Evolutionary conservation across 2,329 filamentous ascomycete genomes (phyloP).

Genomic region (Ampelomyces quisqualis): DNA sequence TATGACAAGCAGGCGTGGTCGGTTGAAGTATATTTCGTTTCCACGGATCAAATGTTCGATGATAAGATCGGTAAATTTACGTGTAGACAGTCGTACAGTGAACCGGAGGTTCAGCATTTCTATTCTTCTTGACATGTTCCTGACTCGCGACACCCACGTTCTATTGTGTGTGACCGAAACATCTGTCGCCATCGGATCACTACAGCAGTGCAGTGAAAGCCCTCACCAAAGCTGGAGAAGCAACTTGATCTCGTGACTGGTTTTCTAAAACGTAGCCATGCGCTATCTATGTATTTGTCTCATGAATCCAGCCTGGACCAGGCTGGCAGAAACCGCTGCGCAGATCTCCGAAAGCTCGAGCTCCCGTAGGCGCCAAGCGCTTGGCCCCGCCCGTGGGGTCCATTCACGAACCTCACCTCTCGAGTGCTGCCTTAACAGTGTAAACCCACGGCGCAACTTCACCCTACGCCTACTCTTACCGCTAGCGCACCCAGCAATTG

Average conservation of each 20-base stretch:
- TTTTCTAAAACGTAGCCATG: not conserved
- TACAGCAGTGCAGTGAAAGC: no score
- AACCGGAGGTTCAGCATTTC: no score
- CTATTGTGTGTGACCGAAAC: no score
- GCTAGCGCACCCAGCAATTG: conserved; percentile 13
- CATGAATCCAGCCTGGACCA: conserved; percentile 6
- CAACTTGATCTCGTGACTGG: not conserved
- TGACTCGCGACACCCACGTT: no score
- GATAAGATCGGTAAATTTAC: no score
- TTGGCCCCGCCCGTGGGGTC: conserved; percentile 26
- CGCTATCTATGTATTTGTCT: no score
- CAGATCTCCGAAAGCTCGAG: conserved; percentile 27
- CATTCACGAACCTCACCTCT: conserved; percentile 27
- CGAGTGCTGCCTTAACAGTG: conserved; percentile 23
- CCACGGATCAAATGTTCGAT: no score
- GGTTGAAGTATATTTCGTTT: no score
- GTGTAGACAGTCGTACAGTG: no score
- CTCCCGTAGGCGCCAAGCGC: conserved; percentile 28
- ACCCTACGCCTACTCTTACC: conserved; percentile 9
- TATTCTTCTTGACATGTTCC: no score
- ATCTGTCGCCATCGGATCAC: no score
- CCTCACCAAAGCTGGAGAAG: no score
- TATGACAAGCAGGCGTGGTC: not conserved
- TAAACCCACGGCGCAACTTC: conserved; percentile 7
- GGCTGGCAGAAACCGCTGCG: conserved; percentile 1